These are phyloP conservation scores for Rhodocollybia butyracea DNA, from an alignment of 768 basidiomycete species.

Conservation along the genomic window DNA sequence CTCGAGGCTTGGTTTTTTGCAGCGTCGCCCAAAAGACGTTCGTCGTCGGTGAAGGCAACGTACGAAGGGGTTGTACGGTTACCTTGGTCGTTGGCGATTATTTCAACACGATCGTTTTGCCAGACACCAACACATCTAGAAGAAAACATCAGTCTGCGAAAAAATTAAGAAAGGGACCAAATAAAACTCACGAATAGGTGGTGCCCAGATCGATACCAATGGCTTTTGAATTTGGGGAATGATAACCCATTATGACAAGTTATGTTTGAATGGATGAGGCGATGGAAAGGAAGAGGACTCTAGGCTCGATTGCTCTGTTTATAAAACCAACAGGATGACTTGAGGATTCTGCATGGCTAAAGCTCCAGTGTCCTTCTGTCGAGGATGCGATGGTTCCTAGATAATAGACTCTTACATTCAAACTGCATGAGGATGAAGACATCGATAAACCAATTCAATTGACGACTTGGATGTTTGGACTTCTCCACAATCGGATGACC, in stretches of 20 bases:
- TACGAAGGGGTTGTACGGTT: slow-evolving; percentile 89
- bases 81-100: slow-evolving; percentile 89
- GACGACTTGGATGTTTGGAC: too few relatives aligned
- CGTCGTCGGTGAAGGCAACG: slow-evolving; percentile 88
- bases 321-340: too few relatives aligned
- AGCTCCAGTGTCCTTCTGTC: too few relatives aligned
- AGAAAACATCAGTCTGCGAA: neutral
- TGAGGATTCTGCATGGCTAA: too few relatives aligned
- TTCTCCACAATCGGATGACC: too few relatives aligned
- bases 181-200: slow-evolving; percentile 46
- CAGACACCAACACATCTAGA: slow-evolving; percentile 6
- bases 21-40: slow-evolving; percentile 74
- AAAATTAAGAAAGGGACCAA: slow-evolving; percentile 56
- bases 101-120: slow-evolving; percentile 47
- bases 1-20: slow-evolving; percentile 78
- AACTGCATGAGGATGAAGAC: too few relatives aligned
- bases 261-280: neutral
- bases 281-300: too few relatives aligned
- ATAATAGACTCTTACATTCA: too few relatives aligned
- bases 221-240: slow-evolving; percentile 13
- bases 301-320: too few relatives aligned
- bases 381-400: too few relatives aligned
- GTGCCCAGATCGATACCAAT: slow-evolving; percentile 75
- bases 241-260: neutral
- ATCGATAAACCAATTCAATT: too few relatives aligned